These are phyloP conservation scores for Bipolaris zeicola DNA, from an alignment of 2,329 filamentous ascomycete species.

Conservation along the genomic window DNA sequence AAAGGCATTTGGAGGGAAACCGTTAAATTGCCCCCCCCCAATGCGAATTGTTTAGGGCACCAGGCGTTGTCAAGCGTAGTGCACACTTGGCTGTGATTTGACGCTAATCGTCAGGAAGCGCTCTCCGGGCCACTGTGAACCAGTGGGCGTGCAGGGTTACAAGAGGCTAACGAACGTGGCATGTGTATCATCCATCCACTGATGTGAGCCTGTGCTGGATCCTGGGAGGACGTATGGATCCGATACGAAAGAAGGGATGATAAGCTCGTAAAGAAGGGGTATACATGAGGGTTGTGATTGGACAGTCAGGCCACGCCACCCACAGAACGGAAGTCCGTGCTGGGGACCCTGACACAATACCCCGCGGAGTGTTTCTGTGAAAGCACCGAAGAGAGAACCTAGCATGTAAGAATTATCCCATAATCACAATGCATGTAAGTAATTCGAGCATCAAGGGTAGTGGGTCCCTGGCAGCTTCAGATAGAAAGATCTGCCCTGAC, in stretches of 20 bases:
- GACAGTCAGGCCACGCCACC: not conserved
- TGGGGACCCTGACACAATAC: not conserved
- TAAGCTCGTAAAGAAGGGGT: not conserved
- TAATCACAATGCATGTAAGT: not conserved
- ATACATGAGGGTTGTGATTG: not conserved
- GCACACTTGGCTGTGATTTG: not conserved
- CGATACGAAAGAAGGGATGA: not conserved
- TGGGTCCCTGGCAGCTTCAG: not conserved
- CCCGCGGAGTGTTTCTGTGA: not conserved
- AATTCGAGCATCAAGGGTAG: not conserved
- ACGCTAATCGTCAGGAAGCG: conserved; percentile 2
- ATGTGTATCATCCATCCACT: not conserved
- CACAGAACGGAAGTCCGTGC: not conserved
- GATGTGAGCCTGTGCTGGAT: not conserved
- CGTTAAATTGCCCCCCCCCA: not conserved
- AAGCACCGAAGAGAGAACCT: not conserved
- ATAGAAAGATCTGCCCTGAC: not conserved
- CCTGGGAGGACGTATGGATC: not conserved
- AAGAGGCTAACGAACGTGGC: conserved; percentile 1
- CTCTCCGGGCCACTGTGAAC: conserved; percentile 5
- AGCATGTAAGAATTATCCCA: not conserved
- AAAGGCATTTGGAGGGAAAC: not conserved
- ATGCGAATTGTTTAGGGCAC: not conserved
- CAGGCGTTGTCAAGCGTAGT: not conserved
- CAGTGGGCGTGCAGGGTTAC: not conserved